Conservation (phyloP, 139 green algal species). For the Chlamydomonas sphaeroides region DNA sequence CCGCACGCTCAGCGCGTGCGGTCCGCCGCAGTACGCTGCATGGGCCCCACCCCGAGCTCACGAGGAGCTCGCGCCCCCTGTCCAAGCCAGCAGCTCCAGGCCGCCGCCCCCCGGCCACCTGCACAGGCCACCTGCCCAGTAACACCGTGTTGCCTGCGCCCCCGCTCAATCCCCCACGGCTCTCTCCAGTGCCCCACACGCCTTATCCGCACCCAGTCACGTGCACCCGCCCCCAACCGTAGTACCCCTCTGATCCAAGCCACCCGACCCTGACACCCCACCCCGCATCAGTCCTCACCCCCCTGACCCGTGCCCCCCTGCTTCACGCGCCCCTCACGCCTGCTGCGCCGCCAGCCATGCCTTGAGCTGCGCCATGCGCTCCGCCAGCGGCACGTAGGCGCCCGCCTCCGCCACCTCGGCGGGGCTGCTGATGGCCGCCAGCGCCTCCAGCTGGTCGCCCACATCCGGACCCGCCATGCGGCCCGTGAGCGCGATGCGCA, state of each 20-base stretch:
- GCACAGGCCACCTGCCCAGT: too few relatives aligned
- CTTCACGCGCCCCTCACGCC: too few relatives aligned
- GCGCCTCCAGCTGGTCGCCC: slow-evolving; percentile 79
- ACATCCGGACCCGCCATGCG: slow-evolving; percentile 85
- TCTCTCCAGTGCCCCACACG: too few relatives aligned
- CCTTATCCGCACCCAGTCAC: neutral
- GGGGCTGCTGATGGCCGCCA: slow-evolving; percentile 39
- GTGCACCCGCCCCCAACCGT: neutral
- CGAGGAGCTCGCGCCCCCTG: too few relatives aligned
- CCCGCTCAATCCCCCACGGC: too few relatives aligned
- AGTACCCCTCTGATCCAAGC: neutral
- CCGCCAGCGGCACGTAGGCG: slow-evolving; percentile 64
- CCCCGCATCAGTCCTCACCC: neutral
- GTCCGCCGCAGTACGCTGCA: too few relatives aligned
- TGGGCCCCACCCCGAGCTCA: too few relatives aligned
- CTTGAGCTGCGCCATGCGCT: slow-evolving; percentile 75
- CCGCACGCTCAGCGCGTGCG: too few relatives aligned
- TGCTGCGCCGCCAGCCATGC: slow-evolving; percentile 59
- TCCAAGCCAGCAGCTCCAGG: too few relatives aligned
- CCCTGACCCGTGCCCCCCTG: neutral
- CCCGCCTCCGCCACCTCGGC: slow-evolving; percentile 63
- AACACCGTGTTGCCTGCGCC: too few relatives aligned
- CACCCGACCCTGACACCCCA: neutral
- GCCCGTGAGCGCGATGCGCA: slow-evolving; percentile 93
- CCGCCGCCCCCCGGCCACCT: too few relatives aligned